phyloP scores from a whole-genome alignment of 2,329 filamentous ascomycete species.

The Colletotrichum chlorophyti region DNA sequence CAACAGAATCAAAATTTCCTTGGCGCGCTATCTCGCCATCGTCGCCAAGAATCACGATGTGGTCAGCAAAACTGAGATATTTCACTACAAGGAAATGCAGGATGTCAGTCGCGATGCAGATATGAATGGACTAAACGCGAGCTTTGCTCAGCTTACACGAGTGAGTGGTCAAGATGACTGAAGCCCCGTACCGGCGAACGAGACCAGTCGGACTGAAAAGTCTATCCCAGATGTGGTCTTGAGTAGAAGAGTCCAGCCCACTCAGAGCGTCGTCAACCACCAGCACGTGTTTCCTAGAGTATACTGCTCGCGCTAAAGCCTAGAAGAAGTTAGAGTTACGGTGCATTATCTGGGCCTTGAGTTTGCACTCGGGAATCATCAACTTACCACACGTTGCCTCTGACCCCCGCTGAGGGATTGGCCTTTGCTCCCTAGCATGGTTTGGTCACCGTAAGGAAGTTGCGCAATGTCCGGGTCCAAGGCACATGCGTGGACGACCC shows the following conservation, averaged over 20 bases:
- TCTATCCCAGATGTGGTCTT: slow-evolving; percentile 45
- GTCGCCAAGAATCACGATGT: slow-evolving; percentile 11
- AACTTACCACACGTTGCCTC: slow-evolving; percentile 40
- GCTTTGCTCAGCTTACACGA: slow-evolving; percentile 32
- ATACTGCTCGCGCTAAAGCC: slow-evolving; percentile 42
- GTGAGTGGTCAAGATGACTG: slow-evolving; percentile 43
- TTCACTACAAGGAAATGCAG: not conserved
- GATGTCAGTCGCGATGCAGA: no score
- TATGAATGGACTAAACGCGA: not conserved
- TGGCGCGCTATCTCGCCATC: not conserved
- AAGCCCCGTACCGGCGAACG: slow-evolving; percentile 37
- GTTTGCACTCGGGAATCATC: not conserved
- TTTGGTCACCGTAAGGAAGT: slow-evolving; percentile 33
- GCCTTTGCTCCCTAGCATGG: slow-evolving; percentile 39
- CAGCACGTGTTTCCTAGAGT: slow-evolving; percentile 39
- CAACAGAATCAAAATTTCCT: not conserved
- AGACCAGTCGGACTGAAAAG: slow-evolving; percentile 46
- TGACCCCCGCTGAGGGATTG: slow-evolving; percentile 43
- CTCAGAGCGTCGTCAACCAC: slow-evolving; percentile 49
- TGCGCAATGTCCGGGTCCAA: slow-evolving; percentile 30
- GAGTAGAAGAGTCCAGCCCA: slow-evolving; percentile 48
- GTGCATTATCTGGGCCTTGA: no score
- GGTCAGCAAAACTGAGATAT: not conserved
- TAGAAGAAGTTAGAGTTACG: slow-evolving; percentile 18
- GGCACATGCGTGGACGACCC: slow-evolving; percentile 30